Evolutionary conservation across 768 basidiomycete genomes (phyloP).

Genomic region (Glaciozyma martinii): DNA sequence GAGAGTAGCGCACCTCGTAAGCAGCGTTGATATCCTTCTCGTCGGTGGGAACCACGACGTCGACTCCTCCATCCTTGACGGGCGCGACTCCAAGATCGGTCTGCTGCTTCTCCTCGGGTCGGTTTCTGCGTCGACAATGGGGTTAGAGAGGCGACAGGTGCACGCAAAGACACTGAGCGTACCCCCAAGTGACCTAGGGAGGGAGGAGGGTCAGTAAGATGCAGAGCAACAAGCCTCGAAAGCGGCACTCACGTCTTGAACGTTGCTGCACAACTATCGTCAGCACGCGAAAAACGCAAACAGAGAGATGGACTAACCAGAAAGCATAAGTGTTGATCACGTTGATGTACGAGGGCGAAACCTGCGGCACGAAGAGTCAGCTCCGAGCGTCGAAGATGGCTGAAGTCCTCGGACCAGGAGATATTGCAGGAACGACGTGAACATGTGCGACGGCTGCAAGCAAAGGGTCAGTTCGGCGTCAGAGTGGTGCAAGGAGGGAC

Average conservation of each 20-base stretch:
- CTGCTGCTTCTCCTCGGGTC: constrained; percentile 71
- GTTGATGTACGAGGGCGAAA: constrained; percentile 88
- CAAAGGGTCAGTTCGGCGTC: too few species aligned
- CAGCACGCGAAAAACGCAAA: background rate
- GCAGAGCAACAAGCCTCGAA: background rate
- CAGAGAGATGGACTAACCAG: constrained; percentile 11
- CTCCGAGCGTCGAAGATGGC: background rate
- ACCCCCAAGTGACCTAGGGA: constrained; percentile 21
- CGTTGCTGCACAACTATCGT: constrained; percentile 15
- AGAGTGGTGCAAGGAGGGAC: too few species aligned
- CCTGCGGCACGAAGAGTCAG: constrained; percentile 28
- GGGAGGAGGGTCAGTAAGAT: constrained; percentile 1
- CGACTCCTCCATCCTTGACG: constrained; percentile 56
- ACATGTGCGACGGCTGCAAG: constrained; percentile 97
- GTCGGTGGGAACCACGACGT: constrained; percentile 72
- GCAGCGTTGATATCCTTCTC: constrained; percentile 55
- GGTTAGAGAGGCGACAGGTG: too few species aligned
- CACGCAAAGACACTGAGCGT: constrained; percentile 62
- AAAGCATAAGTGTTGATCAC: constrained; percentile 50
- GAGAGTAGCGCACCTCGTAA: background rate
- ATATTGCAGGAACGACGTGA: constrained; percentile 92
- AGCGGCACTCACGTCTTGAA: constrained; percentile 11
- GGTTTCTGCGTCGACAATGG: constrained; percentile 61
- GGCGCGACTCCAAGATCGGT: constrained; percentile 67
- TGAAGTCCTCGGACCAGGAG: constrained; percentile 44